Evolutionary conservation across 2,329 filamentous ascomycete species (phyloP).

Genomic region (Talaromyces marneffei): DNA sequence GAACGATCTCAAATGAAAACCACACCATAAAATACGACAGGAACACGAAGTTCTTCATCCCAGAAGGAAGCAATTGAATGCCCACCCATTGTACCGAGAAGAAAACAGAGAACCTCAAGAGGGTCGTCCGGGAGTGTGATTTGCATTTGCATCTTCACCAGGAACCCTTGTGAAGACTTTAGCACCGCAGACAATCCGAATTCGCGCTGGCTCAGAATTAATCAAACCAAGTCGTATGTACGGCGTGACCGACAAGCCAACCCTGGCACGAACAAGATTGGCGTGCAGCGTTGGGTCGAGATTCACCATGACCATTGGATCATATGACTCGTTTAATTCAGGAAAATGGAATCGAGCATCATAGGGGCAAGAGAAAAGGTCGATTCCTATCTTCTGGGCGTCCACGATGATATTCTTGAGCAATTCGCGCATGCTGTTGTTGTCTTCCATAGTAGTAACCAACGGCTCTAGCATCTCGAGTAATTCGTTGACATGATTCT

Average conservation of each 20-base stretch:
- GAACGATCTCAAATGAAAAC: background rate
- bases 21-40: background rate
- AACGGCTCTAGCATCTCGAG: constrained; percentile 22
- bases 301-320: constrained; percentile 23
- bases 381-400: constrained; percentile 23
- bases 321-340: constrained; percentile 20
- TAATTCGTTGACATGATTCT: constrained; percentile 18
- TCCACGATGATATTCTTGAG: constrained; percentile 21
- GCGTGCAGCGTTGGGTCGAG: constrained; percentile 15
- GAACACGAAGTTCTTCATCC: background rate
- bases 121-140: background rate
- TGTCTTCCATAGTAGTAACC: constrained; percentile 13
- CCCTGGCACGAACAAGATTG: background rate
- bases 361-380: constrained; percentile 24
- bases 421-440: constrained; percentile 20
- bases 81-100: background rate
- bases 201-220: background rate
- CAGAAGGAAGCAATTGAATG: background rate
- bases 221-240: constrained; percentile 2
- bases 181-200: background rate
- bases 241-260: constrained; percentile 9
- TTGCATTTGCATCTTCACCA: background rate
- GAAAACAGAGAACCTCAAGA: background rate
- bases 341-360: constrained; percentile 25
- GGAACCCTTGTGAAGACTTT: constrained; percentile 8